Evolutionary conservation across 371 early-diverging fungal genomes (phyloP).

Genomic region (Entomophthora muscae): DNA sequence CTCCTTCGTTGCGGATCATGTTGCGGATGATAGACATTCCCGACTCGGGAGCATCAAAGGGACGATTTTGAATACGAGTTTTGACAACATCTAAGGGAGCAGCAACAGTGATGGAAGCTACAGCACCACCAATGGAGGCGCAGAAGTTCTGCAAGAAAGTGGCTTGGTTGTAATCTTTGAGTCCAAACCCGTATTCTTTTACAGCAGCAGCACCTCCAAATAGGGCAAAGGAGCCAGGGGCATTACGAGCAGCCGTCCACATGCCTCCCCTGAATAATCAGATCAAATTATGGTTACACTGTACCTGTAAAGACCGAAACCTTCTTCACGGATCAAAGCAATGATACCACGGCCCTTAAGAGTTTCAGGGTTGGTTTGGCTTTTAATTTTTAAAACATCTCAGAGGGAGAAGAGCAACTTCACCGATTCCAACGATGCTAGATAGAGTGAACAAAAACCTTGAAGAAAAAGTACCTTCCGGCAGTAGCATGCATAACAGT

Average conservation of each 20-base stretch:
- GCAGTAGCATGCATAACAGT: conserved; percentile 95
- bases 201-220: conserved; percentile 91
- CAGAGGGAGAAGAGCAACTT: conserved; percentile 84
- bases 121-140: conserved; percentile 87
- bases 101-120: conserved; percentile 86
- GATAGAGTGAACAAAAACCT: not conserved
- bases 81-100: conserved; percentile 95
- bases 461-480: conserved; percentile 31
- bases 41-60: conserved; percentile 72
- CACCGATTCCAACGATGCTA: conserved; percentile 90
- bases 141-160: conserved; percentile 94
- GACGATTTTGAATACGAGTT: conserved; percentile 92
- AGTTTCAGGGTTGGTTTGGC: conserved; percentile 83
- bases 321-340: conserved; percentile 70
- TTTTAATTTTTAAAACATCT: conserved; percentile 95
- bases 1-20: conserved; percentile 82
- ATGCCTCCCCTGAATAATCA: conserved; percentile 51
- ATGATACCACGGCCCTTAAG: conserved; percentile 73
- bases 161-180: conserved; percentile 82
- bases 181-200: conserved; percentile 77
- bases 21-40: conserved; percentile 70
- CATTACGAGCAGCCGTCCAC: conserved; percentile 97
- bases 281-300: conserved; percentile 3
- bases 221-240: conserved; percentile 93
- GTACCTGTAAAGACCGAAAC: conserved; percentile 77